Base-by-base conservation (phyloP, 495 filamentous ascomycete species). In the Alectoria sarmentosa region DNA sequence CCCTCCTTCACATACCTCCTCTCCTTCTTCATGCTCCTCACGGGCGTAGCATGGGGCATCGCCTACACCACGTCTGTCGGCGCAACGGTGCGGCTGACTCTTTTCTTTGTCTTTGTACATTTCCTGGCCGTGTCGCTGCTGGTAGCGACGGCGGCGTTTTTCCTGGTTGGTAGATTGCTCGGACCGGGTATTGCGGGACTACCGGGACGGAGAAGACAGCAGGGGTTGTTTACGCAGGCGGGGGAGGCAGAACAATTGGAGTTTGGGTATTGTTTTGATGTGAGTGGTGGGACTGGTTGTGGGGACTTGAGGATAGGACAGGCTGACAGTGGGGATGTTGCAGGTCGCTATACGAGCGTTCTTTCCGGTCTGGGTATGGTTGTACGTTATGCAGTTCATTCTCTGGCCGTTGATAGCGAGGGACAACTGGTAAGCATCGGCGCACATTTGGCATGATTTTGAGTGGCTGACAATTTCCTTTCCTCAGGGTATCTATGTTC, bases 181-280 rank as follows among this genome's bases (percentile, higher is more conserved):
- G 85, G 87, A 15, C 79, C 84, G 71, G 73, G 83, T 68, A 70
- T 80, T 63, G 69, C 76, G 72, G 70, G 81, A 66, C 70, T 76
- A 44, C 73, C 78, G 76, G 72, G 74, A 71, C 74, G 78, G 78
- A 68, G 78, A 78, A 73, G 76, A 69, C 62, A 82, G 70, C 62
- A 82, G 69, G 85, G 86, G 17, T 70, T 87, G 10, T 88, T 88
- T 63, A 76, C 76, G 23, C 79, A 82, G 63, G 78, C 78, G 2
- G 83, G 79, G 5, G 78, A 60, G 64, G 80, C 80, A 65, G 84
- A 86, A 57, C 79, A 78, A 63, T 69, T 90, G 68, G 88, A 90
- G 69, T 90, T 90, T 77, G 88, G 88, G 70, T 90, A 90, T 71
- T 90, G 88, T 71, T 90, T 90, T 73, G 88, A 90, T 76, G 86